A percentile compares a stretch with the other conserved stretches of the same genome.
Evolutionary conservation across 257 asterid species (phyloP).

Genomic region (Solanum dulcamara): DNA sequence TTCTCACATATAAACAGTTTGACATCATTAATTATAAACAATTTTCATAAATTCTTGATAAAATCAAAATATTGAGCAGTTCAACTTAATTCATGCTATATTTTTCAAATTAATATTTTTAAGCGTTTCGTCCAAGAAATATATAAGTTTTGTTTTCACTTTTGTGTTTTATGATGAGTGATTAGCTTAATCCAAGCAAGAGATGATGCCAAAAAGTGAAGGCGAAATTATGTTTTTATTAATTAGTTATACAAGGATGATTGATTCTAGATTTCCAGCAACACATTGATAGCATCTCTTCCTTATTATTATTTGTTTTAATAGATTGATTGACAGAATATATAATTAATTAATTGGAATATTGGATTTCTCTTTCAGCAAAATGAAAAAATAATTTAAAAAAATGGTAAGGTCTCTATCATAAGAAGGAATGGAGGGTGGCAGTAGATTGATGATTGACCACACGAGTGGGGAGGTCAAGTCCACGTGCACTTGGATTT

Average conservation of each 20-base stretch:
- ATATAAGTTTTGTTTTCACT: not conserved
- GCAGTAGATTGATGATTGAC: conserved; percentile 46
- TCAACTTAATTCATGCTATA: not conserved
- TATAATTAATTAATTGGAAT: not conserved
- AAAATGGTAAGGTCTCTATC: conserved; percentile 1
- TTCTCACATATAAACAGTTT: too few species aligned
- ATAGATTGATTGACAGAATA: not conserved
- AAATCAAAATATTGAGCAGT: not conserved
- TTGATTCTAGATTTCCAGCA: not conserved
- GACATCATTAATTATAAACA: too few species aligned
- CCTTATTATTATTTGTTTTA: not conserved
- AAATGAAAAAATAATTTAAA: not conserved
- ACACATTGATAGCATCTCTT: not conserved
- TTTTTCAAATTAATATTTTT: not conserved
- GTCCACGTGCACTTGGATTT: conserved; percentile 84
- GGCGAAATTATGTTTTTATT: not conserved
- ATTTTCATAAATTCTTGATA: not conserved
- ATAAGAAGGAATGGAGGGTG: not conserved
- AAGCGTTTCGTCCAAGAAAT: not conserved
- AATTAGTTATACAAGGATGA: not conserved
- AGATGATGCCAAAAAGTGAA: not conserved
- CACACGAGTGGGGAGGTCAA: conserved; percentile 70
- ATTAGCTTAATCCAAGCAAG: not conserved
- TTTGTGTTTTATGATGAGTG: not conserved
- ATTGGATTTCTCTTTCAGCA: not conserved